Evolutionary conservation across 2,329 filamentous ascomycete genomes (phyloP), one percentile per base, ranked within the genome.

Genomic region (Metarhizium robertsii): DNA sequence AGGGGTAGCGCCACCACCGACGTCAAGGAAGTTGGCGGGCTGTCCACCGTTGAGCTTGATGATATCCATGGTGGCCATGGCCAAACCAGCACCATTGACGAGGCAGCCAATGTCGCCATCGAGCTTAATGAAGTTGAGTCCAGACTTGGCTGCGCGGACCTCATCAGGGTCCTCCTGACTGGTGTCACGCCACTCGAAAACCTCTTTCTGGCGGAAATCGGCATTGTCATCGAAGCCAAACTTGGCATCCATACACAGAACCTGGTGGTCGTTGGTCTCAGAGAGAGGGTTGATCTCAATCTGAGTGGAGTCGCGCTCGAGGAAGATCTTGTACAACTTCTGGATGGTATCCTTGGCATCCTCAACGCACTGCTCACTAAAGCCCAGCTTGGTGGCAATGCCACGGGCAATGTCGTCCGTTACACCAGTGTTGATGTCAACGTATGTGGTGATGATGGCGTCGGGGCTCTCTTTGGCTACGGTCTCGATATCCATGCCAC

Each of bases 61-160:
- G 75, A 99, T 97, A 75, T 99, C 94, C 94, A 99, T 99, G 72
- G 94, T 99, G 61, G 94, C 94, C 94, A 99, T 99, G 76, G 94
- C 94, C 64, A 99, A 88, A 79, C 94, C 94, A 67, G 94, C 94
- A 72, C 94, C 94, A 79, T 99, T 99, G 79, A 99, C 94, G 65
- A 97, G 82, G 80, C 94, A 99, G 75, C 94, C 94, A 72, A 99
- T 99, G 72, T 99, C 94, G 72, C 94, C 94, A 71, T 97, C 94
- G 59, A 99, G 87, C 85, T 99, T 99, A 83, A 99, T 99, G 80
- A 99, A 99, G 85, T 99, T 99, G 64, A 99, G 85, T 67, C 90
- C 90, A 64, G 85, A 92, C 82, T 95, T 80, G 67, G 92, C 92
- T 67, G 94, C 94, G 77, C 92, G 92, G 68, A 99, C 92, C 81